Conservation (phyloP, 108 stramenopile species). For the Cyclotella kingstonii region DNA sequence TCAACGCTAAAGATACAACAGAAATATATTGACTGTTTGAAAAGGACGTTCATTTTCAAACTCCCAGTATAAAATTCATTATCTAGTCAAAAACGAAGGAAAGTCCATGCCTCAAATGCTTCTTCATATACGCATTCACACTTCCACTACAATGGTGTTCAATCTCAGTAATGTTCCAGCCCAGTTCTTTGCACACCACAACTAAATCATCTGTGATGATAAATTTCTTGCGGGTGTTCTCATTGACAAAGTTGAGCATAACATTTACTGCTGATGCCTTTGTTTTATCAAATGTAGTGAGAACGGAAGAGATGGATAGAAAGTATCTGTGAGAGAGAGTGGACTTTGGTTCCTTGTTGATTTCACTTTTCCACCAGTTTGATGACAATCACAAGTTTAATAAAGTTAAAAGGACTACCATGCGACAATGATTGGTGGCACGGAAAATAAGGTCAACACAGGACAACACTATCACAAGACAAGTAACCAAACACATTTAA, state of each 20-base stretch:
- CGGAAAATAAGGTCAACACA: too few relatives aligned
- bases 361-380: too few relatives aligned
- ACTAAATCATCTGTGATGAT: constrained; percentile 73
- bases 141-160: constrained; percentile 70
- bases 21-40: too few relatives aligned
- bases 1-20: too few relatives aligned
- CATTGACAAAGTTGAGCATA: constrained; percentile 78
- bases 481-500: too few relatives aligned
- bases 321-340: too few relatives aligned
- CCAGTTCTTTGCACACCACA: constrained; percentile 71
- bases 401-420: too few relatives aligned
- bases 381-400: too few relatives aligned
- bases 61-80: not conserved
- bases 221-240: constrained; percentile 78
- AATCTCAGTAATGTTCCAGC: constrained; percentile 73
- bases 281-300: not conserved
- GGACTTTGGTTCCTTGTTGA: too few relatives aligned
- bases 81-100: constrained; percentile 61
- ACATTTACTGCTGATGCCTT: constrained; percentile 52
- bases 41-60: not conserved
- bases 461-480: too few relatives aligned
- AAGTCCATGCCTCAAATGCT: constrained; percentile 63
- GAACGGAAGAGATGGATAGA: not conserved
- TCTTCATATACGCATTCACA: constrained; percentile 71
- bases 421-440: too few relatives aligned